Evolutionary conservation across 805 yeast genomes (phyloP), one percentile per base, ranked within the genome.

Genomic region (Lipomyces sp.): DNA sequence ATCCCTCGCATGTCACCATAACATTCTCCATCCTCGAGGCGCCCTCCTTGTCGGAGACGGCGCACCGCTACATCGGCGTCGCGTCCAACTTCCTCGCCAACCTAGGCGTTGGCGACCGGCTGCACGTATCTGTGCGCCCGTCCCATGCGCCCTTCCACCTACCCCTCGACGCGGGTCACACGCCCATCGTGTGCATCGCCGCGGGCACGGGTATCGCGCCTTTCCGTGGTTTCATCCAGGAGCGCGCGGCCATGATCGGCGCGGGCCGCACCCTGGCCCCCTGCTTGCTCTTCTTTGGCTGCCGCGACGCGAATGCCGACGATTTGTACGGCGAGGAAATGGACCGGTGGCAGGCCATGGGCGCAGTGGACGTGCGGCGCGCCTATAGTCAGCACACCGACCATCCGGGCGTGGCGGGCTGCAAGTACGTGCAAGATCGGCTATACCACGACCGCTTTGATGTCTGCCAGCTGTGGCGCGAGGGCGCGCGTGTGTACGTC

Each of bases 131-230:
- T 6, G 53, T 50, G 29, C 53, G 53, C 53, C 29, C 53, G 29
- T 50, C 53, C 29, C 53, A 50, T 15, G 29, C 53, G 29, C 30
- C 29, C 53, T 50, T 50, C 53, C 53, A 48, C 53, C 53, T 48
- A 48, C 53, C 53, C 53, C 53, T 7, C 53, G 53, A 50, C 29
- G 2, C 53, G 13, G 32, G 5, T 1, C 53, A 50, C 53, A 50
- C 53, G 29, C 53, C 53, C 53, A 50, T 50, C 53, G 29, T 50
- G 29, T 50, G 53, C 29, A 15, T 50, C 5, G 53, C 53, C 29
- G 24, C 53, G 53, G 53, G 53, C 5, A 50, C 53, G 53, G 53
- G 53, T 10, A 50, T 50, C n/a, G 53, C 53, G 32, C 53, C 53
- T 4, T 11, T 50, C 53, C 53, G 53, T 15, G 53, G 53, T 30